Percentiles rank a stretch among this genome's conserved stretches.
phyloP scores from a whole-genome alignment of 1,139 yeast species.

The Suhomyces atakaporum region DNA sequence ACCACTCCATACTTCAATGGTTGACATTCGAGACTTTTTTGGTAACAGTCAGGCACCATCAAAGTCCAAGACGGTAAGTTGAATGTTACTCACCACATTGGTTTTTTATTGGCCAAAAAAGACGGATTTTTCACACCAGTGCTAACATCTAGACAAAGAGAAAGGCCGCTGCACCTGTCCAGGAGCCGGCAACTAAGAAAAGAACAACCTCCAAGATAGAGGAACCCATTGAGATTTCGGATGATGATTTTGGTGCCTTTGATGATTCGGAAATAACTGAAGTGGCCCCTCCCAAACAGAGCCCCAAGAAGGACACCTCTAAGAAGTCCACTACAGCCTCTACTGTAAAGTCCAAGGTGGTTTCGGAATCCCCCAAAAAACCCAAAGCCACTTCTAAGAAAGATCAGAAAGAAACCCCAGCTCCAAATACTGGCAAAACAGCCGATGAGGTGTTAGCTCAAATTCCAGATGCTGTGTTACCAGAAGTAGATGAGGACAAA shows the following conservation, averaged over 20 bases:
- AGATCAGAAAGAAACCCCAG: background rate
- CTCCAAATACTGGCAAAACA: slow-evolving; percentile 23
- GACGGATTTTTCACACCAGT: background rate
- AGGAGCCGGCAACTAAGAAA: slow-evolving; percentile 3
- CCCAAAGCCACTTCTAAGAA: slow-evolving; percentile 6
- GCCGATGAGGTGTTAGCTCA: slow-evolving; percentile 58
- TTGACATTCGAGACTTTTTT: background rate
- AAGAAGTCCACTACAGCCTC: background rate
- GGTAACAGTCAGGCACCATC: slow-evolving; percentile 1
- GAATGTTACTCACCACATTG: background rate
- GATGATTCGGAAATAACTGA: background rate
- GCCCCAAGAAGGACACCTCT: slow-evolving; percentile 1
- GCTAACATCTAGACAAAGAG: slow-evolving; percentile 12
- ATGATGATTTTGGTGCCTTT: slow-evolving; percentile 17
- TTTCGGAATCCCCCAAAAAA: background rate
- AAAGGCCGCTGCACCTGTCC: slow-evolving; percentile 2
- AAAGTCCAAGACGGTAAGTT: slow-evolving; percentile 1
- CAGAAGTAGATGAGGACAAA: slow-evolving; percentile 53
- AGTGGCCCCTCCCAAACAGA: slow-evolving; percentile 7
- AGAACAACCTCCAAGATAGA: slow-evolving; percentile 9
- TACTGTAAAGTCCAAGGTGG: background rate
- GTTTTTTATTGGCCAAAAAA: background rate
- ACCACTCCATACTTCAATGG: background rate
- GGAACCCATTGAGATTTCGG: slow-evolving; percentile 18
- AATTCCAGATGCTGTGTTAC: slow-evolving; percentile 72